Percentiles rank a stretch among this genome's conserved stretches.
Conservation (phyloP, 306 rosid species). For the Cicer arietinum region DNA sequence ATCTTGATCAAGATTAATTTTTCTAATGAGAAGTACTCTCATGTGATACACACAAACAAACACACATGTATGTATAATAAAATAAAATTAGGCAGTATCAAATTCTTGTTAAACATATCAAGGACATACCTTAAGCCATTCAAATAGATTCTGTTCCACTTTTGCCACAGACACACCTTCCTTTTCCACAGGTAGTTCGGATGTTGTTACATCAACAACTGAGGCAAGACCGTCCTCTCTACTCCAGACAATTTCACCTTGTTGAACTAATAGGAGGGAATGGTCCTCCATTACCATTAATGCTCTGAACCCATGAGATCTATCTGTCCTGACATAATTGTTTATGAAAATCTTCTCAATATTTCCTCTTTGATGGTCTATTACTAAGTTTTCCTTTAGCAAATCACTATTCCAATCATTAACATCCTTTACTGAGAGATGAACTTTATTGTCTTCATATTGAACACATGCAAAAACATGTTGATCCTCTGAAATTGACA, state of each 20-base stretch:
- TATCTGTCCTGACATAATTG: constrained; percentile 85
- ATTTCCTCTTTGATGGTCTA: constrained; percentile 76
- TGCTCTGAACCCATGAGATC: constrained; percentile 90
- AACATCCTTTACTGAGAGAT: constrained; percentile 65
- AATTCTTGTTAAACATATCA: constrained; percentile 25
- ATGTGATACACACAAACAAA: not conserved
- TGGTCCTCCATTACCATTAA: constrained; percentile 95
- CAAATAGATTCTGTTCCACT: constrained; percentile 93
- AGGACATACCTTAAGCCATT: constrained; percentile 88
- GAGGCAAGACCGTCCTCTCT: constrained; percentile 99
- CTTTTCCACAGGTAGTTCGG: constrained; percentile 91
- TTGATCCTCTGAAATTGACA: constrained; percentile 73
- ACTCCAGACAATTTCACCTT: constrained; percentile 94
- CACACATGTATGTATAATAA: not conserved
- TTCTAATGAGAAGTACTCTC: not conserved
- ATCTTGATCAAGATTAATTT: constrained; percentile 2
- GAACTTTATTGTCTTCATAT: constrained; percentile 66
- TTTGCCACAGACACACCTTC: constrained; percentile 85
- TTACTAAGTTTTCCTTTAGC: constrained; percentile 70
- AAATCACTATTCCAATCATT: constrained; percentile 70
- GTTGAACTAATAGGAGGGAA: constrained; percentile 87
- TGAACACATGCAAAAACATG: constrained; percentile 78
- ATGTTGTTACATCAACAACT: constrained; percentile 76
- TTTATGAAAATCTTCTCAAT: constrained; percentile 79
- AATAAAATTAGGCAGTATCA: not conserved